A percentile compares a stretch with the other conserved stretches of the same genome.
Conservation (phyloP, 768 basidiomycete genomes). For the Hygrophorus pudorinus region DNA sequence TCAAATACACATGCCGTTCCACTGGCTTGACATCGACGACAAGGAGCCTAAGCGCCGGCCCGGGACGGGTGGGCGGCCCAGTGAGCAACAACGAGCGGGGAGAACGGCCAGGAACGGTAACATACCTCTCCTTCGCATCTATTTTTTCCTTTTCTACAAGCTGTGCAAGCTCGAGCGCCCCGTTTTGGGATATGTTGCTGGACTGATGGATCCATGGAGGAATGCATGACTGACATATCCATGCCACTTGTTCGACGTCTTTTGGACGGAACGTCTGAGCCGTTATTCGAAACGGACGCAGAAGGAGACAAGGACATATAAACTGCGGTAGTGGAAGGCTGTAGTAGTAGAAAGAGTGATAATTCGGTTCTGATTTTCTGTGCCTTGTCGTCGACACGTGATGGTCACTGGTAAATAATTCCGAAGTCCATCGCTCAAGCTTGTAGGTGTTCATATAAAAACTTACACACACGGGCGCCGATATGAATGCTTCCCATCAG, state of each 20-base stretch:
- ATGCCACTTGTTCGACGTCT: slow-evolving; percentile 40
- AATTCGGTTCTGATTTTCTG: not conserved
- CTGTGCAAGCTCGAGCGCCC: slow-evolving; percentile 82
- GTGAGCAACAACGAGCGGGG: slow-evolving; percentile 41
- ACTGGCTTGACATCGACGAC: slow-evolving; percentile 80
- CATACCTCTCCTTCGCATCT: slow-evolving; percentile 86
- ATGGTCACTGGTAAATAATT: no score
- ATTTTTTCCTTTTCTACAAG: slow-evolving; percentile 88
- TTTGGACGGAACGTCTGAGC: slow-evolving; percentile 40
- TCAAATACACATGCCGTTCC: slow-evolving; percentile 80
- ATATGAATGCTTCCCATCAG: no score
- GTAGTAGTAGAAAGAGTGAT: no score
- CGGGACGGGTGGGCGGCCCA: slow-evolving; percentile 64
- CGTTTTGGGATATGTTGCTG: slow-evolving; percentile 70
- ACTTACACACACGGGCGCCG: no score
- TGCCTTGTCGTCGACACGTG: no score
- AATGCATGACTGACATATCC: slow-evolving; percentile 22
- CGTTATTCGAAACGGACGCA: slow-evolving; percentile 40
- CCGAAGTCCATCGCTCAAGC: no score
- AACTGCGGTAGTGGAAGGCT: no score
- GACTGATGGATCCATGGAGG: slow-evolving; percentile 21
- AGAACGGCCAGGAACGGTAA: slow-evolving; percentile 19
- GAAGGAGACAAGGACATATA: slow-evolving; percentile 64
- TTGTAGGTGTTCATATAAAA: no score
- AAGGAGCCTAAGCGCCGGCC: slow-evolving; percentile 77